phyloP scores from a whole-genome alignment of 208 protist genomes.

The Trypanosomatidae sp. region DNA sequence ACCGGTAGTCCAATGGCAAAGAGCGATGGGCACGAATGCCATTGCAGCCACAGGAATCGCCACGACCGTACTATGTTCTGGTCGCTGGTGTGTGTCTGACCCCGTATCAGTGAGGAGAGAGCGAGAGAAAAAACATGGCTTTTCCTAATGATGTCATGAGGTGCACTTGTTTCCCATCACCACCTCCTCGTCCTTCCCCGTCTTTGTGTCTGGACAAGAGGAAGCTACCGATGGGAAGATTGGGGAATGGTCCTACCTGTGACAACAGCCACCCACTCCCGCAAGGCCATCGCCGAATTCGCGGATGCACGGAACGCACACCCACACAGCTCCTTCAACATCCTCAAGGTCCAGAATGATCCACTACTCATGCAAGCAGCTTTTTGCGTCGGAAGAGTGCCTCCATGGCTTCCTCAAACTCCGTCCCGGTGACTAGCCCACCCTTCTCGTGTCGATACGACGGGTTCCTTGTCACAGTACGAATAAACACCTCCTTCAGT shows the following conservation, averaged over 20 bases:
- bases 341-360: background rate
- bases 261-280: background rate
- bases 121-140: background rate
- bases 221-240: background rate
- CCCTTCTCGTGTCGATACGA: conserved; percentile 72
- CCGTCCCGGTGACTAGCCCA: conserved; percentile 42
- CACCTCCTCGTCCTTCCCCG: background rate
- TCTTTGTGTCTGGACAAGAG: background rate
- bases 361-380: conserved; percentile 8
- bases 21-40: background rate
- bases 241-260: background rate
- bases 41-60: background rate
- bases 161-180: background rate
- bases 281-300: background rate
- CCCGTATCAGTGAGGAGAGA: background rate
- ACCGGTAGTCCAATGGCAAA: background rate
- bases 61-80: background rate
- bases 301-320: background rate
- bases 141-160: background rate
- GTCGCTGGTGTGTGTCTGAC: background rate
- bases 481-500: conserved; percentile 62
- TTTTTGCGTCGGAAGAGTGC: conserved; percentile 48
- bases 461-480: conserved; percentile 61
- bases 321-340: background rate
- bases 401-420: conserved; percentile 73